Evolutionary conservation across 2,329 filamentous ascomycete species (phyloP), one percentile per base, ranked within the genome.

Genomic region (Thyridium curvatum): DNA sequence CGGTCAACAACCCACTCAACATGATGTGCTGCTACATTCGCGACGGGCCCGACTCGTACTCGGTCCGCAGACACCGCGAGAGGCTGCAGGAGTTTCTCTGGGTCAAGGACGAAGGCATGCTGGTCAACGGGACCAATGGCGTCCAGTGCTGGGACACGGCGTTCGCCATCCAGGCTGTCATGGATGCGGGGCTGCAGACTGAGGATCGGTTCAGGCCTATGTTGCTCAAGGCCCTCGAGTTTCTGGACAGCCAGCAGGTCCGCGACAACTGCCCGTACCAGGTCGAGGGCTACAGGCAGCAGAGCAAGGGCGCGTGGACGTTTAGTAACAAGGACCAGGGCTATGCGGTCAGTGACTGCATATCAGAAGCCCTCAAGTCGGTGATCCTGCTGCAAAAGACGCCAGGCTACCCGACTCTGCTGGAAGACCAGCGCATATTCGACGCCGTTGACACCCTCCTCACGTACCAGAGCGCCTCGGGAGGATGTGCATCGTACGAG

Each of bases 121-220:
- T 97, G 35, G 84, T 84, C 62, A 96, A 96, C 52, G 93, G 93
- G 30, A 98, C 93, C 8, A 97, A 98, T 50, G 93, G 93, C n/a
- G 90, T 96, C 2, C 93, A 98, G 61, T 85, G 82, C 47, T 98
- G 93, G 93, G 93, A 98, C 56, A 98, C 93, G 0, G 77, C 89
- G 1, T 97, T 97, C 55, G 67, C 84, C 14, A 87, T 96, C 28
- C 89, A 95, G 59, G 83, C 86, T 1, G 77, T 86, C 6, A 76
- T 87, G 38, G 86, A 87, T 35, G 82, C 86, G 7, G 88, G 86
- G 0, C 74, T 96, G 18, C 82, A 84, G 13, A 66, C 81, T 21
- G 79, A 94, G 35, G 70, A 80, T 12, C 79, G 82, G 51, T 96
- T 86, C 79, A 77, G 74, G 30, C 81, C 84, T 0, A 94, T 96